Percentiles rank a stretch among this genome's conserved stretches.
phyloP scores from a whole-genome alignment of 495 filamentous ascomycete genomes.

The Thozetella sp. region DNA sequence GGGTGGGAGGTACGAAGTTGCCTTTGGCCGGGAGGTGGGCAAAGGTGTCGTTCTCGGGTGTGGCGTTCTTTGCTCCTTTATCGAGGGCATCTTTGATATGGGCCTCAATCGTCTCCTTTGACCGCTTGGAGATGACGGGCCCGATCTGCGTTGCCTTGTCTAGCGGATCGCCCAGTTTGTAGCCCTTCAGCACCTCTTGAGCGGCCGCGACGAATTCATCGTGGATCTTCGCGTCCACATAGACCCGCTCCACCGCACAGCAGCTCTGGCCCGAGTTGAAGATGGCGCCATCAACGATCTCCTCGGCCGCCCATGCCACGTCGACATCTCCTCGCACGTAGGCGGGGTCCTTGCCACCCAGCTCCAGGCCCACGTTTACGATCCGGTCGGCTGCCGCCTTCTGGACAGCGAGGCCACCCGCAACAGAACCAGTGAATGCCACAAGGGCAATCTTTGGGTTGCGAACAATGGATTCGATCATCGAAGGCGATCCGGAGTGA shows the following conservation, averaged over 20 bases:
- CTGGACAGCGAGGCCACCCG: constrained; percentile 83
- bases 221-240: constrained; percentile 84
- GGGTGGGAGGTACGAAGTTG: constrained; percentile 84
- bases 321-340: constrained; percentile 88
- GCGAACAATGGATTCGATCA: constrained; percentile 73
- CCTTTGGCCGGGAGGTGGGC: constrained; percentile 65
- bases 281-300: constrained; percentile 90
- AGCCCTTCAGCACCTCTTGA: constrained; percentile 80
- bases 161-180: constrained; percentile 85
- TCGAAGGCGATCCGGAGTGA: constrained; percentile 74
- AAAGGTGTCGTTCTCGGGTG: constrained; percentile 80
- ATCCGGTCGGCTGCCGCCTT: constrained; percentile 77
- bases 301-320: constrained; percentile 84
- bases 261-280: constrained; percentile 99
- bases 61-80: constrained; percentile 82
- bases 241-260: constrained; percentile 90
- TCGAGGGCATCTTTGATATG: constrained; percentile 85
- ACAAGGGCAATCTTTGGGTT: constrained; percentile 73
- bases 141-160: constrained; percentile 80
- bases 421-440: constrained; percentile 93
- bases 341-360: constrained; percentile 92
- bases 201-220: constrained; percentile 77
- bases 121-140: constrained; percentile 80
- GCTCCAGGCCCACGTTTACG: constrained; percentile 82
- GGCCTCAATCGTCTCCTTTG: constrained; percentile 71